phyloP scores from a whole-genome alignment of 78 protist genomes.

The Guillardia theta region DNA sequence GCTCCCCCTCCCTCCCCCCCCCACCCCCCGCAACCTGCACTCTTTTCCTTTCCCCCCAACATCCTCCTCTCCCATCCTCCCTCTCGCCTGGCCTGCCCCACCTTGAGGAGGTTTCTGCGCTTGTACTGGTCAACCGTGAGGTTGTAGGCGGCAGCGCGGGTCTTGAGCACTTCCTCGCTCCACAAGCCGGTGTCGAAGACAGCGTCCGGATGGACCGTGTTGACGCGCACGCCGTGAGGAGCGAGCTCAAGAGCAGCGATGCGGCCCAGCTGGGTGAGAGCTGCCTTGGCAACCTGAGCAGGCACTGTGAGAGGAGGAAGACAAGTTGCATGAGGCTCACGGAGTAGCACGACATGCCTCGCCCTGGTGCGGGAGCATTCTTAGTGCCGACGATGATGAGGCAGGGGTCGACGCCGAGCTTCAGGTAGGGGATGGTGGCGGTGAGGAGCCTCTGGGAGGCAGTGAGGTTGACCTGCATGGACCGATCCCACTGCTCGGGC shows the following conservation, averaged over 20 bases:
- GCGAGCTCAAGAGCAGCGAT: conserved; percentile 28
- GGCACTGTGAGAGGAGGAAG: neutral
- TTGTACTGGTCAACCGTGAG: conserved; percentile 14
- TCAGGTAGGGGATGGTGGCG: conserved; percentile 6
- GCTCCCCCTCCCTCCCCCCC: neutral
- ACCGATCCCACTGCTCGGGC: neutral
- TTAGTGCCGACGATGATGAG: neutral
- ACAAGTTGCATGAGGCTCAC: neutral
- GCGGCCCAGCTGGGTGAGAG: neutral
- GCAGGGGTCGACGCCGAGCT: neutral
- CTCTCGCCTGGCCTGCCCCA: neutral
- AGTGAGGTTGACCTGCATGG: conserved; percentile 22
- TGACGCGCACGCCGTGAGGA: neutral
- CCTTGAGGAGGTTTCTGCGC: conserved; percentile 19
- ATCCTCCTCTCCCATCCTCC: neutral
- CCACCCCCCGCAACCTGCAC: neutral
- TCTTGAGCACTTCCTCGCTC: neutral
- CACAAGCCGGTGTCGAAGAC: conserved; percentile 21
- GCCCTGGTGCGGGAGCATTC: conserved; percentile 3
- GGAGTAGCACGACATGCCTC: neutral
- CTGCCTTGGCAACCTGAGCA: neutral
- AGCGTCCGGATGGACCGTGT: conserved; percentile 12
- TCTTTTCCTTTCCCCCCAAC: neutral
- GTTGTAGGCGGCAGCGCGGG: neutral
- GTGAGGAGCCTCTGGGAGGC: conserved; percentile 25